Conservation (phyloP, 1,284 basidiomycete species). For the Serendipita sp. region DNA sequence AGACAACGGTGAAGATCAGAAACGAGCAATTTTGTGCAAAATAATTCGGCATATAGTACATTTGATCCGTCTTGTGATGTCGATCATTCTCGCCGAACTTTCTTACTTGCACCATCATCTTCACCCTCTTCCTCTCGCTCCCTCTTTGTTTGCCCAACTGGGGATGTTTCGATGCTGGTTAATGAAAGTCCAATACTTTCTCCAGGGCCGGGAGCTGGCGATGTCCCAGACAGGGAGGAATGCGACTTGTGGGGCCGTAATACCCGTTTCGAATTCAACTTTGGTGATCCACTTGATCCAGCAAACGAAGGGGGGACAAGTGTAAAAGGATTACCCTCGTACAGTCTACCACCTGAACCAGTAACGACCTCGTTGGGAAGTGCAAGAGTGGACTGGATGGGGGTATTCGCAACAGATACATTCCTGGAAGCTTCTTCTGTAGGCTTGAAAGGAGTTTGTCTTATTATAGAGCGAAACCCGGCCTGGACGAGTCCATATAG, state of each 20-base stretch:
- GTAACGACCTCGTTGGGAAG: not conserved
- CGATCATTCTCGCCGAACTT: too few relatives aligned
- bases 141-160: too few relatives aligned
- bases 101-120: too few relatives aligned
- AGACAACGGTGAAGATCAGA: too few relatives aligned
- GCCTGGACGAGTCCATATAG: conserved; percentile 46
- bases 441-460: conserved; percentile 11
- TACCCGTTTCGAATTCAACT: not conserved
- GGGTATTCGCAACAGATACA: not conserved
- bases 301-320: not conserved
- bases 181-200: too few relatives aligned
- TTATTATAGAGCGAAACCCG: conserved; percentile 44
- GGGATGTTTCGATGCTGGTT: too few relatives aligned
- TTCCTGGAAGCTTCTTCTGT: not conserved
- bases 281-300: not conserved
- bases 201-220: not conserved
- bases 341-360: not conserved
- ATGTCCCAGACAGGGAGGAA: not conserved
- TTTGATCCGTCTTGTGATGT: too few relatives aligned
- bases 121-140: too few relatives aligned
- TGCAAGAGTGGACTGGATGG: not conserved
- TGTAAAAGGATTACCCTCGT: conserved; percentile 1
- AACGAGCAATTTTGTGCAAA: too few relatives aligned
- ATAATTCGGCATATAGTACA: too few relatives aligned
- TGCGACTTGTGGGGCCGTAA: not conserved